These are phyloP conservation scores for Protomyces inouyei DNA, from an alignment of 1,139 yeast species.

Conservation along the genomic window DNA sequence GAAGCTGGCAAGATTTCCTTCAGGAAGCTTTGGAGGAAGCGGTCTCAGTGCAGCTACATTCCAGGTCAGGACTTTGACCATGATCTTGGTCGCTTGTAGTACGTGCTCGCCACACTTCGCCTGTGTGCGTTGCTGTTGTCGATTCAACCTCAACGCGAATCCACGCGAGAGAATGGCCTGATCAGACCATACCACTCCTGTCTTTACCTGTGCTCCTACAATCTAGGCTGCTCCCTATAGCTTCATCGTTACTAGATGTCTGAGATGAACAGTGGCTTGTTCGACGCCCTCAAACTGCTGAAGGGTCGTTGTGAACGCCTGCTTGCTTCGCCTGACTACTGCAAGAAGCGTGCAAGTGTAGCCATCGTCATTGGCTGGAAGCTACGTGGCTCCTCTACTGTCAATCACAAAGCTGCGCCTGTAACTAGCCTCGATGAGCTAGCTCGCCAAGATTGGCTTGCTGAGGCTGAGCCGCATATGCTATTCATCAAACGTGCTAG, in stretches of 20 bases:
- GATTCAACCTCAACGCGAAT: not conserved
- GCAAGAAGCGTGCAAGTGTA: not conserved
- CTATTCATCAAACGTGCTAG: slow-evolving; percentile 42
- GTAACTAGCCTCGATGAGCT: not conserved
- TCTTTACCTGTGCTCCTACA: too few species aligned
- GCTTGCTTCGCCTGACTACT: not conserved
- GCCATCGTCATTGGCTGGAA: not conserved
- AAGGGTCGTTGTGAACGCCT: not conserved
- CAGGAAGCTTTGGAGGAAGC: slow-evolving; percentile 22
- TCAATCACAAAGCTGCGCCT: not conserved
- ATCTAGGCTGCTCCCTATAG: not conserved
- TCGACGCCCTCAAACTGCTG: not conserved
- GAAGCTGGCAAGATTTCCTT: slow-evolving; percentile 1
- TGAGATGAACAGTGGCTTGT: not conserved
- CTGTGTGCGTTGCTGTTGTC: too few species aligned
- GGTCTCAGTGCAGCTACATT: slow-evolving; percentile 25
- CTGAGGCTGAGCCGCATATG: slow-evolving; percentile 35
- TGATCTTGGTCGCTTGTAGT: not conserved
- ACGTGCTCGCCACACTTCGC: too few species aligned
- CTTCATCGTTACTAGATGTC: not conserved
- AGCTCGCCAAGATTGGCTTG: not conserved
- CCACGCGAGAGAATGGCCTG: not conserved
- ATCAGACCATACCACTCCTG: not conserved
- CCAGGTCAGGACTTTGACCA: slow-evolving; percentile 26
- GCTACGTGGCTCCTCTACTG: not conserved